Base-by-base conservation (phyloP, 495 filamentous ascomycete genomes). In the Massariosphaeria phaeospora region DNA sequence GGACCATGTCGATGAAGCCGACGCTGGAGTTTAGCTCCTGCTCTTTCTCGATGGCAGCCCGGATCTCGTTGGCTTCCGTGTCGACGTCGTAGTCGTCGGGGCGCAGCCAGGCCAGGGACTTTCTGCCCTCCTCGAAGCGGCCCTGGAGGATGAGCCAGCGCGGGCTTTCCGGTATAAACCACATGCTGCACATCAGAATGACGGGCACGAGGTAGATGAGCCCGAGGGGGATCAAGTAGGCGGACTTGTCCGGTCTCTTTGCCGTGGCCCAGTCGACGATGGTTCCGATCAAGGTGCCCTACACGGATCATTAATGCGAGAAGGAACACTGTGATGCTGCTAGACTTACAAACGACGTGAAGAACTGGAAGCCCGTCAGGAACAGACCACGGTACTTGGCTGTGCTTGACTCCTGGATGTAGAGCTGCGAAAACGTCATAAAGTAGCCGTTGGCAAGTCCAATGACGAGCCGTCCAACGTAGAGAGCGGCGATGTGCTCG, bases 131-230 rank as follows among this genome's bases (percentile, higher is more conserved):
- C 3, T 77, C 78, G 17, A 69, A 55, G 30, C 69, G 69, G 13
- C 74, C 73, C 35, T 74, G 70, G 26, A 76, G 73, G 35, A 82
- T 71, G 30, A 85, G 69, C 82, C 82, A 85, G 29, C 82, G 76
- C 0, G 82, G 82, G 6, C 76, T 79, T 59, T 85, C 82, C 6
- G 82, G 80, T 31, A 85, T 76, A 63, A 85, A 80, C 59, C 81
- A 68, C 15, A 84, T 63, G 21, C 70, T 72, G 33, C 74, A 64
- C 21, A 68, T 63, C 35, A 83, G 44, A 54, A 84, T 59, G 13
- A 70, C 66, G 0, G 81, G 81, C 2, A 84, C 68, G 30, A 84
- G 65, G 43, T 78, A 81, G 59, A 84, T 72, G 27, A 83, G 50
- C 5, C 79, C 80, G 0, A 85, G 72, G 5, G 81, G 78, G 44